Conservation (phyloP, 2,329 filamentous ascomycete genomes). For the Sporothrix globosa region DNA sequence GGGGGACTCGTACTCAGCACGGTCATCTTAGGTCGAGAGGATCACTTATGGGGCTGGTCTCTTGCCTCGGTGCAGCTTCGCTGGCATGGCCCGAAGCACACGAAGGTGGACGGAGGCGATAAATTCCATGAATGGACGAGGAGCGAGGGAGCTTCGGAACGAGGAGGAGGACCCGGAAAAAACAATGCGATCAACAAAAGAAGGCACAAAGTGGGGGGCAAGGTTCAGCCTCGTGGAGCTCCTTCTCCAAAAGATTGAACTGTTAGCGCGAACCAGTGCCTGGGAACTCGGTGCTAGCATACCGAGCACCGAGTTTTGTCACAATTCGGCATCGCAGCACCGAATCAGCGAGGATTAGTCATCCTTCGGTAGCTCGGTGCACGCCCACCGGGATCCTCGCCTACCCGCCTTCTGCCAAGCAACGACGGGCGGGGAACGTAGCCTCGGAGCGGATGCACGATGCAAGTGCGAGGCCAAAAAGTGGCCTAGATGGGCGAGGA, state of each 20-base stretch:
- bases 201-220: not conserved
- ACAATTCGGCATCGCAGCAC: not conserved
- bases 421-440: conserved; percentile 5
- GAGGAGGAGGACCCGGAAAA: too few species aligned
- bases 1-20: not conserved
- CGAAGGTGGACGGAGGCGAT: conserved; percentile 3
- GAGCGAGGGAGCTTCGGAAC: not conserved
- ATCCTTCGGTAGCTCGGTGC: not conserved
- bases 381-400: not conserved
- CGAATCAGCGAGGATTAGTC: conserved; percentile 6
- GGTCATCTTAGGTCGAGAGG: not conserved
- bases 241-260: not conserved
- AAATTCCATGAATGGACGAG: conserved; percentile 11
- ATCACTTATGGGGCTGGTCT: not conserved
- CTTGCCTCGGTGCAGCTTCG: not conserved
- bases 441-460: not conserved
- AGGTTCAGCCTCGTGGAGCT: conserved; percentile 20
- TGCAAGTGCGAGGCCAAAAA: not conserved
- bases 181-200: not conserved
- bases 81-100: not conserved
- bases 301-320: not conserved
- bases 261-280: not conserved
- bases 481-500: not conserved
- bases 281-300: not conserved
- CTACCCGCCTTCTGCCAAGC: not conserved